phyloP scores from a whole-genome alignment of 2,329 filamentous ascomycete genomes.

The Aspergillus neoniger region DNA sequence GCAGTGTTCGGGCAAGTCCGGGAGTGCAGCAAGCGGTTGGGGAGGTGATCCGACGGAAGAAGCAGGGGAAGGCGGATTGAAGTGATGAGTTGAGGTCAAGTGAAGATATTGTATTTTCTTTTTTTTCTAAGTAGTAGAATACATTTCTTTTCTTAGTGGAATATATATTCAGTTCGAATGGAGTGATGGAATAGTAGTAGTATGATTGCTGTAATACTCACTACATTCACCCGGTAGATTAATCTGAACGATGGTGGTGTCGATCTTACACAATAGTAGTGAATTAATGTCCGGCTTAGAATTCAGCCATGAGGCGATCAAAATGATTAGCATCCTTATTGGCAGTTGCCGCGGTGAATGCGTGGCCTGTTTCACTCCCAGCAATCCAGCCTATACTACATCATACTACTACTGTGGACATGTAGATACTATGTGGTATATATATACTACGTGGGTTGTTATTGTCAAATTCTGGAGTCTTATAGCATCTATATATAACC shows the following conservation, averaged over 20 bases:
- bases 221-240: background rate
- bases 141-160: background rate
- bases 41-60: conserved; percentile 63
- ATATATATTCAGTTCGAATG: background rate
- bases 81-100: conserved; percentile 4
- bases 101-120: background rate
- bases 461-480: too few species aligned
- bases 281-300: background rate
- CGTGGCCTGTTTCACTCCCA: too few species aligned
- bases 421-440: too few species aligned
- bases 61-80: conserved; percentile 37
- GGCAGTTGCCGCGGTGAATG: too few species aligned
- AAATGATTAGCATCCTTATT: background rate
- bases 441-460: too few species aligned
- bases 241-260: too few species aligned
- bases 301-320: background rate
- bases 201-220: background rate
- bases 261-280: too few species aligned
- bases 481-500: too few species aligned
- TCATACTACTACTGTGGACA: too few species aligned
- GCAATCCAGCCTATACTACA: too few species aligned
- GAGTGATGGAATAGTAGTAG: background rate
- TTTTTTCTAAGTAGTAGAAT: background rate
- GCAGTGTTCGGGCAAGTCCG: conserved; percentile 75
- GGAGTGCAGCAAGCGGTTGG: conserved; percentile 81